Evolutionary conservation across 192 early-diverging fungal species (phyloP).

Genomic region (Coemansia sp.): DNA sequence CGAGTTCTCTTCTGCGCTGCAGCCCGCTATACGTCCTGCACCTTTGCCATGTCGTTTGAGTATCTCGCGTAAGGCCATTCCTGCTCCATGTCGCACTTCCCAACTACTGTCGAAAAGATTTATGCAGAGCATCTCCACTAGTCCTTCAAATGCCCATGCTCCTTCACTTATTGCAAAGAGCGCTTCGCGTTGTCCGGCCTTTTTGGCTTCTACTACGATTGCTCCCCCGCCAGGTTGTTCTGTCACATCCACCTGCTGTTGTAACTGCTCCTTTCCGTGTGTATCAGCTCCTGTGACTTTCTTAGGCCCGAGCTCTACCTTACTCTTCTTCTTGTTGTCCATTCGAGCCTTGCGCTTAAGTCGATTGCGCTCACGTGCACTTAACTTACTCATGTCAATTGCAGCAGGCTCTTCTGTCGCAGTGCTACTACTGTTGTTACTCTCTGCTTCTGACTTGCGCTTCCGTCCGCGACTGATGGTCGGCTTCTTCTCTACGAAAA

Average conservation of each 20-base stretch:
- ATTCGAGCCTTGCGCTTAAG: conserved; percentile 86
- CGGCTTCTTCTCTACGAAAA: conserved; percentile 15
- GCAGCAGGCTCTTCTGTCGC: conserved; percentile 7
- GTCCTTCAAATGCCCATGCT: conserved; percentile 70
- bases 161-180: conserved; percentile 54
- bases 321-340: conserved; percentile 68
- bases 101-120: conserved; percentile 76
- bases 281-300: not conserved
- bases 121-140: conserved; percentile 67
- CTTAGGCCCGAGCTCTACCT: conserved; percentile 17
- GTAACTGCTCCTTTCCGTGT: not conserved
- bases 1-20: conserved; percentile 58
- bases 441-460: conserved; percentile 21
- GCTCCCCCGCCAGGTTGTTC: conserved; percentile 57
- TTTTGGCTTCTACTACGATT: conserved; percentile 70
- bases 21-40: conserved; percentile 67
- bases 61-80: conserved; percentile 87
- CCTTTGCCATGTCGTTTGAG: conserved; percentile 83
- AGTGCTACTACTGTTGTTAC: not conserved
- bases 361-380: conserved; percentile 83
- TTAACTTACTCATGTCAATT: conserved; percentile 74
- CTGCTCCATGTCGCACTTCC: conserved; percentile 96
- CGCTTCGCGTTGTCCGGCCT: conserved; percentile 37
- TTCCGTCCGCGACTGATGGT: conserved; percentile 6
- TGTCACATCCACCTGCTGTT: conserved; percentile 21